These are phyloP conservation scores for Quercus bicolor DNA, from an alignment of 306 rosid genomes.

Conservation along the genomic window DNA sequence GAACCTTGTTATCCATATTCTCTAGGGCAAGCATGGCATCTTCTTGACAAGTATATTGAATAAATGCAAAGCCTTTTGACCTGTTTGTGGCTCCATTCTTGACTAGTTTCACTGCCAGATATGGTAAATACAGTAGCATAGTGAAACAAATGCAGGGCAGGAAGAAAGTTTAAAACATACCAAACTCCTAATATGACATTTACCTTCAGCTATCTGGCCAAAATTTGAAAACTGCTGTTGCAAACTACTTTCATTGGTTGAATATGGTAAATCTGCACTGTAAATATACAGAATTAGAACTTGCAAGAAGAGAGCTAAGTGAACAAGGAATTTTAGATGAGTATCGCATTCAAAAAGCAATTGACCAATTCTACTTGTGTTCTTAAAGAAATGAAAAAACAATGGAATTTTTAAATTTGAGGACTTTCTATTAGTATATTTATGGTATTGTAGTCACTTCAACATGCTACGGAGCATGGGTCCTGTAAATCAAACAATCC, in stretches of 20 bases:
- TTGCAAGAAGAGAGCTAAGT: neutral
- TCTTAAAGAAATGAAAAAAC: neutral
- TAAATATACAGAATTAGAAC: constrained; percentile 22
- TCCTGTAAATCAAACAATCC: neutral
- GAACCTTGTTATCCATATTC: constrained; percentile 87
- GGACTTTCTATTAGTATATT: no score
- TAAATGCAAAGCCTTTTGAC: constrained; percentile 81
- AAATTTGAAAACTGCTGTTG: constrained; percentile 68
- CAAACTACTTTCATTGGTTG: constrained; percentile 53
- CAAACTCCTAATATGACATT: neutral
- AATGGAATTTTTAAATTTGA: neutral
- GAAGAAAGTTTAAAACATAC: neutral
- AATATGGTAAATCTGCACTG: constrained; percentile 78
- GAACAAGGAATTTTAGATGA: neutral
- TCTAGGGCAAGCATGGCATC: constrained; percentile 85
- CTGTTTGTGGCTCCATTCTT: constrained; percentile 51
- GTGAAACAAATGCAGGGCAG: neutral
- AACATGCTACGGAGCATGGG: neutral
- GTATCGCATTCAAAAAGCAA: neutral
- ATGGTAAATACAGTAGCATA: constrained; percentile 3
- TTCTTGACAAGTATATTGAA: constrained; percentile 72
- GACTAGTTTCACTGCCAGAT: constrained; percentile 50
- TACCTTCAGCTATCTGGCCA: constrained; percentile 88
- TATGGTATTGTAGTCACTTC: neutral
- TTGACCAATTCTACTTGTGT: neutral